These are phyloP conservation scores for Didymella segeticola DNA, from an alignment of 2,329 filamentous ascomycete genomes.

Conservation along the genomic window DNA sequence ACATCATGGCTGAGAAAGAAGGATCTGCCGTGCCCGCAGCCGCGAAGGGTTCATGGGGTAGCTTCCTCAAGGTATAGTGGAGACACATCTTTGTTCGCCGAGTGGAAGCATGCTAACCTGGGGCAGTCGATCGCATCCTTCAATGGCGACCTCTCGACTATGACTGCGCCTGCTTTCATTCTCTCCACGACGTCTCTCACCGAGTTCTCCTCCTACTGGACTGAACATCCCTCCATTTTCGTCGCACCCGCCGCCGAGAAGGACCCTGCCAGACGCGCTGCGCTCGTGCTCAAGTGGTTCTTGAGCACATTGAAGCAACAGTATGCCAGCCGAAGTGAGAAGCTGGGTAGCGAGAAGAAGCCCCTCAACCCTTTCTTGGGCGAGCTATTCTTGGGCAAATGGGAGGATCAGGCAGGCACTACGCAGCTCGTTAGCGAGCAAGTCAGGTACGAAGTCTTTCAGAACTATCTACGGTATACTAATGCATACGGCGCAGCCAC, in stretches of 20 bases:
- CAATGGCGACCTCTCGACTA: slow-evolving; percentile 63
- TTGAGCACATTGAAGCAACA: slow-evolving; percentile 91
- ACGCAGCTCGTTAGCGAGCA: slow-evolving; percentile 93
- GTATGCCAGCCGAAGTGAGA: slow-evolving; percentile 76
- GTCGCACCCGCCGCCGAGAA: slow-evolving; percentile 80
- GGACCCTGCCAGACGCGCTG: slow-evolving; percentile 80
- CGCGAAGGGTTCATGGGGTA: slow-evolving; percentile 57
- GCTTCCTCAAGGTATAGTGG: slow-evolving; percentile 55
- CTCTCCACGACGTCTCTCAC: slow-evolving; percentile 62
- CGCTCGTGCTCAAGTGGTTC: slow-evolving; percentile 96
- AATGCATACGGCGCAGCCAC: slow-evolving; percentile 60
- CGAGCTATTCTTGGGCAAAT: slow-evolving; percentile 90
- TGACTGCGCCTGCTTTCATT: slow-evolving; percentile 64
- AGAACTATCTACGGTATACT: slow-evolving; percentile 3
- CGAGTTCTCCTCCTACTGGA: slow-evolving; percentile 65
- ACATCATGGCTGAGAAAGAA: slow-evolving; percentile 46
- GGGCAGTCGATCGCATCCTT: slow-evolving; percentile 60
- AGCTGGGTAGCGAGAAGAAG: slow-evolving; percentile 92
- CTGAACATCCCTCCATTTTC: slow-evolving; percentile 69
- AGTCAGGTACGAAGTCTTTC: slow-evolving; percentile 66
- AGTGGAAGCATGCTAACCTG: slow-evolving; percentile 15
- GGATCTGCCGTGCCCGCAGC: slow-evolving; percentile 55
- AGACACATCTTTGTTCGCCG: background rate
- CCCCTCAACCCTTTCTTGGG: slow-evolving; percentile 95
- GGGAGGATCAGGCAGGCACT: slow-evolving; percentile 81